Percentiles rank a stretch among this genome's conserved stretches.
phyloP scores from a whole-genome alignment of 1,284 basidiomycete species.

The Ceratorhiza oryzae-sativae region DNA sequence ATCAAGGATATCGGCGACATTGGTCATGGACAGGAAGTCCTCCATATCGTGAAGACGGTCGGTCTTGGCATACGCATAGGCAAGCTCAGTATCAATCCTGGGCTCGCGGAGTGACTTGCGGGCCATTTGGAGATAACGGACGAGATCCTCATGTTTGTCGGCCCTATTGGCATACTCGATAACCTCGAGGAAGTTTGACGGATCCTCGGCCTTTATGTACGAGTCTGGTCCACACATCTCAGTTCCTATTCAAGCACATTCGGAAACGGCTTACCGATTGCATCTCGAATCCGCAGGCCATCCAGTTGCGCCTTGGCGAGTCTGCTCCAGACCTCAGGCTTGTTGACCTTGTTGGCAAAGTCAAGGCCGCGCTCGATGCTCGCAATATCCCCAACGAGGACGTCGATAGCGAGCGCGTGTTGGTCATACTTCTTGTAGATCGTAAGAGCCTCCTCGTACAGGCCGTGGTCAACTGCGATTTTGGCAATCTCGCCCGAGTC shows the following conservation, averaged over 20 bases:
- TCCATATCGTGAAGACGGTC: conserved; percentile 99
- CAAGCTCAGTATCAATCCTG: conserved; percentile 96
- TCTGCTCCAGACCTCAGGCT: conserved; percentile 96
- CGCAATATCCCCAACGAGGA: conserved; percentile 97
- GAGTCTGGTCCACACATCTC: conserved; percentile 68
- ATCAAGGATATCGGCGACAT: conserved; percentile 94
- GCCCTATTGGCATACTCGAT: conserved; percentile 96
- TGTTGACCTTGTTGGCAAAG: conserved; percentile 96
- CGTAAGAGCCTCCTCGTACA: conserved; percentile 96
- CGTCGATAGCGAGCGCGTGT: conserved; percentile 94
- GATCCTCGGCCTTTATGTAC: conserved; percentile 98
- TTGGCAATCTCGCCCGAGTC: conserved; percentile 94
- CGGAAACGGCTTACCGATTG: conserved; percentile 73
- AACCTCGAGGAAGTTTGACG: conserved; percentile 94
- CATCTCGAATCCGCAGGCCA: conserved; percentile 97
- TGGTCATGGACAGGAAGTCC: conserved; percentile 98
- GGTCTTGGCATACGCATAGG: conserved; percentile 96
- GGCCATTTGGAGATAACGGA: conserved; percentile 99
- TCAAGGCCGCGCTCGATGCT: conserved; percentile 97
- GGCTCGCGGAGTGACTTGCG: conserved; percentile 97
- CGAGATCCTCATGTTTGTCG: conserved; percentile 98
- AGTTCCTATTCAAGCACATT: neutral
- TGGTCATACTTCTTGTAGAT: conserved; percentile 96
- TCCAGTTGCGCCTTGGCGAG: conserved; percentile 99
- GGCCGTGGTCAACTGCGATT: conserved; percentile 95